Base-by-base conservation (phyloP, 1,284 basidiomycete species). In the Puccinia hordei region DNA sequence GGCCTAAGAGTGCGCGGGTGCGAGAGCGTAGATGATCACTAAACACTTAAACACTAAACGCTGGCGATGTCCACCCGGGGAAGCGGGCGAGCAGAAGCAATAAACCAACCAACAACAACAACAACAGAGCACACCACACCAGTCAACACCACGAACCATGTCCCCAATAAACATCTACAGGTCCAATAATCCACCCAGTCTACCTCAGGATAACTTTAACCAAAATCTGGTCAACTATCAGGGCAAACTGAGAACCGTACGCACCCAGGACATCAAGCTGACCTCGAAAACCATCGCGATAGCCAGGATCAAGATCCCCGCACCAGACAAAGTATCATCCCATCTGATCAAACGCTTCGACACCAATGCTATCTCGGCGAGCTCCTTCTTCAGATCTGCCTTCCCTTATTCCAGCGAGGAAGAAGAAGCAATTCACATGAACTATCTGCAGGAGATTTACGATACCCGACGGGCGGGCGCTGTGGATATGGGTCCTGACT, bases 301-400 rank as follows among this genome's bases (percentile, higher is more conserved):
- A 81, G 96, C 94, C 12, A 89, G 96, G 82, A 89, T 98, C 87
- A 99, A 98, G 88, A 92, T 98, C 77, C 92, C 92, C 68, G 96
- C 94, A 73, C 85, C 86, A 69, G 85, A 85, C 76, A 85, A 85
- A 22, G 71, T 82, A 19, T 83, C 83, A 0, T 82, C 83, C 82
- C 83, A 75, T 46, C 92, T 98, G 85, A 91, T 98, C 79, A 91
- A 94, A 82, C 91, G 96, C 81, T 97, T 94, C 85, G 96, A 99
- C 87, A 98, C 96, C 8, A 91, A 94, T 82, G 95, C 95, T 33
- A 90, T 99, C 86, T 94, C 93, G 81, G 91, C 96, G 24, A 97
- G 95, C 6, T 97, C 96, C 82, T 97, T 99, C 93, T 98, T 94
- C 88, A 93, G 94, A 83, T 94, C 95, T 35, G 94, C 95, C 0